Evolutionary conservation across 805 yeast genomes (phyloP), one percentile per base, ranked within the genome.

Genomic region (Allodekkera sacchari): DNA sequence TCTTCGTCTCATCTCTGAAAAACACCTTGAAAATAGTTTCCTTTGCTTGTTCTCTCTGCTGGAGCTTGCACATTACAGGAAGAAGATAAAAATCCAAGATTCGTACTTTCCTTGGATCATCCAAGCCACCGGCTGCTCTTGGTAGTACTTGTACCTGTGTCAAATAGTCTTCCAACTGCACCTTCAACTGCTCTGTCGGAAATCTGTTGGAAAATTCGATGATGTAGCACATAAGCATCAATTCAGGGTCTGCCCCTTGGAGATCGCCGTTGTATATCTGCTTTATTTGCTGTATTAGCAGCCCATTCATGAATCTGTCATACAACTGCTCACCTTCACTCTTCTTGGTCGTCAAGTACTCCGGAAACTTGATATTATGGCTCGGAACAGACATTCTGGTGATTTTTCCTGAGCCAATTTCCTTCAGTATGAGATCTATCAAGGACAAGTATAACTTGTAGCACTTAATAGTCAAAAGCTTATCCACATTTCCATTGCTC

Each of bases 141-240:
- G 49, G 45, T 3, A 50, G 30, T 6, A 51, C 32, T 9, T 30
- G 37, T 8, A 22, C 36, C 13, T 29, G 33, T 1, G 16, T 28
- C 10, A 55, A 37, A 26, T 43, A 52, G 5, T 19, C 22, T 22
- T 47, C 53, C 7, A 54, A 34, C 26, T 56, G 61, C 4, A 19
- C 30, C 12, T 36, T 39, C 28, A 53, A 34, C 11, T 33, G 33
- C 6, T 18, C 25, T 13, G 44, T 15, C 1, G 50, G 34, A 24
- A 46, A 38, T 5, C 49, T 52, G 31, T 56, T 53, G 4, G 55
- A 39, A 10, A 44, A 37, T 32, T 56, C 59, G 21, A 53, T 47
- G 11, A 54, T 44, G 28, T 52, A 53, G 28, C 55, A 48, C 45
- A 53, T 48, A 22, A 55, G 38, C 4, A 41, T 34, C 13, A 55